phyloP scores from a whole-genome alignment of 176 grass and related monocot species.

The Bonia amplexicaulis region DNA sequence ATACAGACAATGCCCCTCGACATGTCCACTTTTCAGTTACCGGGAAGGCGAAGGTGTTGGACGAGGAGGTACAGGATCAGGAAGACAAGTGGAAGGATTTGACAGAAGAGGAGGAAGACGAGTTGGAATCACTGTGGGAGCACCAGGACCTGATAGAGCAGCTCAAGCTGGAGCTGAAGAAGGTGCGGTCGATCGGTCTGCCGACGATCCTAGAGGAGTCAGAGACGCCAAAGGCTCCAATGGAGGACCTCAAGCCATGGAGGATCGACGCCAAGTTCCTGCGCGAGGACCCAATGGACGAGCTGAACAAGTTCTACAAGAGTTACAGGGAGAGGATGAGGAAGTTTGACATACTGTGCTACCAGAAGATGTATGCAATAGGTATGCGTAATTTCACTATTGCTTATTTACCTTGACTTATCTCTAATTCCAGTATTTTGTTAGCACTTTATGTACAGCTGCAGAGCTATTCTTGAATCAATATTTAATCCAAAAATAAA shows the following conservation, averaged over 20 bases:
- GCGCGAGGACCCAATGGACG: conserved; percentile 76
- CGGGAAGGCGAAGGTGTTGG: conserved; percentile 28
- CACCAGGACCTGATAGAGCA: conserved; percentile 93
- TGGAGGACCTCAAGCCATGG: conserved; percentile 89
- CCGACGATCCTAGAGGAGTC: conserved; percentile 91
- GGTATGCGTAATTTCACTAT: conserved; percentile 42
- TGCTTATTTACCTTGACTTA: neutral
- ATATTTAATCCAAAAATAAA: neutral
- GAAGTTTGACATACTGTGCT: conserved; percentile 87
- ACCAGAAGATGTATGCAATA: conserved; percentile 94
- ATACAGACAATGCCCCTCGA: conserved; percentile 14
- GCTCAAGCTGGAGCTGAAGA: conserved; percentile 90
- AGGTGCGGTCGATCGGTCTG: conserved; percentile 52
- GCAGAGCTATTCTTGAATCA: neutral
- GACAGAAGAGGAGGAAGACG: conserved; percentile 71
- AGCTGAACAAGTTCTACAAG: conserved; percentile 94
- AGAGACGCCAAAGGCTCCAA: conserved; percentile 56
- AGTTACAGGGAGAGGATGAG: conserved; percentile 95
- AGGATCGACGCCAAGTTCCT: conserved; percentile 77
- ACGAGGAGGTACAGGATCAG: conserved; percentile 8
- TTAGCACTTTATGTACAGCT: neutral
- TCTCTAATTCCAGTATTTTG: conserved; percentile 11
- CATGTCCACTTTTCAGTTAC: conserved; percentile 28
- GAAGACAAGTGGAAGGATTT: conserved; percentile 55
- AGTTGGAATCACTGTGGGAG: conserved; percentile 91